Base-by-base conservation (phyloP, 2,329 filamentous ascomycete genomes). In the Alternaria metachromatica region DNA sequence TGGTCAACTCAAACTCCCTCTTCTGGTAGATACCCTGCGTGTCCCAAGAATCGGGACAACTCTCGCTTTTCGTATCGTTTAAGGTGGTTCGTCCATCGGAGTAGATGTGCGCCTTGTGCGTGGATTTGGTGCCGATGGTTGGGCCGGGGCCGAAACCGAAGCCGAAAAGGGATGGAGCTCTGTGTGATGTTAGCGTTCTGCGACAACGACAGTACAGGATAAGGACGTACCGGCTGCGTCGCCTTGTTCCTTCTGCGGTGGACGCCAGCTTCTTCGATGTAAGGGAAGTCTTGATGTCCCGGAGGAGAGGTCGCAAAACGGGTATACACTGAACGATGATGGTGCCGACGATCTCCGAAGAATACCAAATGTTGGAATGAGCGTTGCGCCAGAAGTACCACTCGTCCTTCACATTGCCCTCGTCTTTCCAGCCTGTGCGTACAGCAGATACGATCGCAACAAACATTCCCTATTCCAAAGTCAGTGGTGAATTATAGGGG, bases 261-360 rank as follows among this genome's bases (percentile, higher is more conserved):
- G 74, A 76, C 4, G 66, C 64, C 50, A 80, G 33, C 60, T 71
- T 74, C 49, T 71, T 78, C 4, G 78, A 81, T 3, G 78, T 79
- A 26, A 83, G 60, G 0, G 80, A 79, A 1, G 78, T 79, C 60
- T 80, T 77, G 9, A 83, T 73, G 30, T 84, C 81, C 46, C 80
- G 78, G 44, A 87, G 65, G 20, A 87, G 80, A 0, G 84, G 83
- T 10, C 85, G 81, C 8, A 87, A 69, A 15, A 87, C 82, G 3
- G 85, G 85, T 3, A 87, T 83, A 63, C 84, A 87, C 67, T 86
- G 85, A 5, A 86, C 85, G 46, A 87, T 86, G 66, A 87, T 85
- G 25, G 85, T 87, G 57, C 85, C 84, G 9, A 83, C 80, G 57
- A 86, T 78, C 72, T 87, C 85, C 15, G 84, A 84, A 0, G 83